Base-by-base conservation (phyloP, 768 basidiomycete genomes). In the Mycena sanguinolenta region DNA sequence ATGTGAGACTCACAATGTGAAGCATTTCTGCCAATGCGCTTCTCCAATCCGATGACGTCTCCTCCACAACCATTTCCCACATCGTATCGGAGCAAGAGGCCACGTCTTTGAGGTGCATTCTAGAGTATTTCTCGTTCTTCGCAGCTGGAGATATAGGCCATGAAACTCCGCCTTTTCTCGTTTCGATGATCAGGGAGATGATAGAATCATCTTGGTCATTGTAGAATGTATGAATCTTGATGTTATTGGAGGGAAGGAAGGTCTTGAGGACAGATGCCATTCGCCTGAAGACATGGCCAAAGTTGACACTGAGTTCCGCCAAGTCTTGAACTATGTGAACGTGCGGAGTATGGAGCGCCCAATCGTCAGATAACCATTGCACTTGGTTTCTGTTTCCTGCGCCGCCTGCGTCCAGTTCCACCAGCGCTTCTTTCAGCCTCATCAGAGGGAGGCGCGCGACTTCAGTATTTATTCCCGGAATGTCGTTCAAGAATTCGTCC, bases 31-130 rank as follows among this genome's bases (percentile, higher is more conserved):
- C 42, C 17, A 44, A 44, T 44, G 5, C 42, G 21, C 42, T 44
- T 44, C 58, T 59, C 58, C 58, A 59, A 59, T 59, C 58, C 16
- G 58, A 44, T 27, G 58, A 59, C 14, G 58, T 59, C 39, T 44
- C 16, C 17, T 44, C 39, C 38, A 44, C 58, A 59, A 59, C 25
- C 28, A 42, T 28, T 59, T 59, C 25, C 58, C 58, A 59, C 44
- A 44, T 39, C 58, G 21, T 4, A 44, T 59, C 58, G 34, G 58
- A 59, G 58, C 2, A 59, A 44, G 42, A 44, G 2, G 17, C 42
- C 42, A 44, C 42, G 16, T 44, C 42, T 44, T 44, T 14, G n/a
- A n/a, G n/a, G n/a, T n/a, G n/a, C n/a, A n/a, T n/a, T n/a, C n/a
- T n/a, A n/a, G n/a, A n/a, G n/a, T n/a, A n/a, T n/a, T n/a, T n/a